Base-by-base conservation (phyloP, 257 asterid genomes). In the Buddleja alternifolia region DNA sequence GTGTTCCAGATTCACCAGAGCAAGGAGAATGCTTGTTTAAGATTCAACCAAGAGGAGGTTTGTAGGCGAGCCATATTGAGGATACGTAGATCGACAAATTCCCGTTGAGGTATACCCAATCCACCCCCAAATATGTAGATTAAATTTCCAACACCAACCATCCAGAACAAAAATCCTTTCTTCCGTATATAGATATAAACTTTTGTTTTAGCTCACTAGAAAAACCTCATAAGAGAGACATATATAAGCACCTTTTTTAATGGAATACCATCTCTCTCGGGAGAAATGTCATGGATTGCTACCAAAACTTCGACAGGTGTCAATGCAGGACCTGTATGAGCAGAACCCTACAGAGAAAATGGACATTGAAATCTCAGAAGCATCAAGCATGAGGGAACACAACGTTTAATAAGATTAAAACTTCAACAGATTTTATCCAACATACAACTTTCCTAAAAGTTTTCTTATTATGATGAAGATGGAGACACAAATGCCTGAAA, bases 241-340 rank as follows among this genome's bases (percentile, higher is more conserved):
- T 60, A 63, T 46, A 63, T 32, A 24, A 71, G 65, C 62, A 92
- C 99, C 99, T 94, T 94, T 82, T 91, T 94, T 23, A 94, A 88
- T 37, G 97, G 96, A 67, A 94, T 81, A 59, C 83, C 81, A 75
- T 89, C 99, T 84, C 77, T 87, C 69, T 94, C 99, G 7, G 97
- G 96, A 79, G 83, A 80, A 66, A 91, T 88, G 73, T 87, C 99
- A 82, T 94, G 99, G 73, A 94, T 89, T 64, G 97, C 97, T 61
- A 91, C 99, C 92, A 94, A 79, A 40, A 94, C 99, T 83, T 94
- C 99, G 15, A 80, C 95, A 41, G 99, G 99, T 17, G 96, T 91
- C 78, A 94, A 79, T 71, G 99, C 97, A 67, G 99, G 99, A 78
- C 97, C 99, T 11, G 95, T 62, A 69, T 89, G 96, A 69, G 99